A percentile compares a stretch with the other conserved stretches of the same genome.
These are phyloP conservation scores for Calonectria hongkongensis DNA, from an alignment of 2,329 filamentous ascomycete genomes.

Conservation along the genomic window DNA sequence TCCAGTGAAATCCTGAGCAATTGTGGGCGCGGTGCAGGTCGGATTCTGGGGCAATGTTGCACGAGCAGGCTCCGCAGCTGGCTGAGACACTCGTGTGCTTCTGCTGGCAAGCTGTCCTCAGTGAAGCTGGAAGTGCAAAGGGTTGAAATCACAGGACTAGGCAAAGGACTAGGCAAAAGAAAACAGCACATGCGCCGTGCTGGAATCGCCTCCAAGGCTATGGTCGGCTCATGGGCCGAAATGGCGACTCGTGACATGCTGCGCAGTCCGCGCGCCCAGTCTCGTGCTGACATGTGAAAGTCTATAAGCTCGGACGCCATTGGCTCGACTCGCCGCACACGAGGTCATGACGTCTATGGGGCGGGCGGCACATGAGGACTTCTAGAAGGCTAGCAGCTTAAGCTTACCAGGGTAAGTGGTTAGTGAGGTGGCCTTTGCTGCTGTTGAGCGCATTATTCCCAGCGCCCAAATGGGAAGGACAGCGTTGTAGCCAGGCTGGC, in stretches of 20 bases:
- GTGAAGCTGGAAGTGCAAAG: neutral
- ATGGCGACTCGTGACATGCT: conserved; percentile 50
- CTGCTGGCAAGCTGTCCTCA: conserved; percentile 6
- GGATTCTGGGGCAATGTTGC: conserved; percentile 6
- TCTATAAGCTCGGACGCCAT: conserved; percentile 38
- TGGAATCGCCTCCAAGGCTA: conserved; percentile 39
- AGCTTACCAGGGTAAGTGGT: neutral
- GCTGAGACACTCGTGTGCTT: conserved; percentile 1
- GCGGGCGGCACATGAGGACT: conserved; percentile 15
- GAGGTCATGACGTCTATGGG: conserved; percentile 38
- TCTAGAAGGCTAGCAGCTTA: conserved; percentile 24
- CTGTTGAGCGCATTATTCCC: neutral
- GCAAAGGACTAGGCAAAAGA: neutral
- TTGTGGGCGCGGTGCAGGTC: conserved; percentile 14
- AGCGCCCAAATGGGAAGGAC: neutral
- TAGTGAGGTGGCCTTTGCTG: neutral
- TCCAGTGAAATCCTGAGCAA: conserved; percentile 8
- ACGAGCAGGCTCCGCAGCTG: neutral
- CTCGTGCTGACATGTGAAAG: conserved; percentile 55
- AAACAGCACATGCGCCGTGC: conserved; percentile 19
- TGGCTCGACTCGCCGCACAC: conserved; percentile 20
- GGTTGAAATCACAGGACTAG: conserved; percentile 11
- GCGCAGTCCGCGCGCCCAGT: conserved; percentile 21
- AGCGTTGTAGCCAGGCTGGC: neutral
- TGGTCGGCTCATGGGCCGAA: conserved; percentile 49